Evolutionary conservation across 2,329 filamentous ascomycete species (phyloP).

Genomic region (Gaeumannomyces tritici): DNA sequence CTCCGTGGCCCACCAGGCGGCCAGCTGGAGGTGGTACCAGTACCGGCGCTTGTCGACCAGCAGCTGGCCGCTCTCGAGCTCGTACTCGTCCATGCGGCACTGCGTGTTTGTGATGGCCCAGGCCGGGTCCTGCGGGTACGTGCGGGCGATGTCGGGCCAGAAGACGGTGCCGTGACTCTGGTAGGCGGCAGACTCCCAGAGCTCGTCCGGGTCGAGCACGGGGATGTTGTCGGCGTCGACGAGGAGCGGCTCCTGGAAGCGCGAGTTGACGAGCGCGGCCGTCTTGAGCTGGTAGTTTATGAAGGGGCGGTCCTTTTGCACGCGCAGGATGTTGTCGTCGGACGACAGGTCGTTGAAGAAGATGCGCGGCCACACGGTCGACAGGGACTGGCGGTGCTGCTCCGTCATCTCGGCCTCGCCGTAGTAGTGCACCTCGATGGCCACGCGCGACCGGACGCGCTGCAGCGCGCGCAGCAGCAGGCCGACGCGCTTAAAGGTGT

Average conservation of each 20-base stretch:
- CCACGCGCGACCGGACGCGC: constrained; percentile 12
- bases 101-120: constrained; percentile 25
- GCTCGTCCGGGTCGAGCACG: constrained; percentile 5
- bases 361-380: constrained; percentile 11
- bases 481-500: constrained; percentile 12
- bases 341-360: constrained; percentile 19
- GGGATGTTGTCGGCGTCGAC: constrained; percentile 26
- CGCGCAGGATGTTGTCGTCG: constrained; percentile 19
- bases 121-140: constrained; percentile 14
- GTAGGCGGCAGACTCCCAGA: constrained; percentile 17
- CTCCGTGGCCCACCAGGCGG: constrained; percentile 20
- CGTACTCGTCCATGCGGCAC: constrained; percentile 23
- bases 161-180: constrained; percentile 21
- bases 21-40: constrained; percentile 26
- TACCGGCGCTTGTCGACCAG: constrained; percentile 23
- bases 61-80: constrained; percentile 23
- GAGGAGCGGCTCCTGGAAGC: constrained; percentile 22
- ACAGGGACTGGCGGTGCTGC: constrained; percentile 9
- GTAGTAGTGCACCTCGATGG: constrained; percentile 21
- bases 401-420: constrained; percentile 14
- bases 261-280: constrained; percentile 22
- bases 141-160: constrained; percentile 26
- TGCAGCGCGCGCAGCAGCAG: constrained; percentile 12
- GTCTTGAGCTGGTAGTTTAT: constrained; percentile 23
- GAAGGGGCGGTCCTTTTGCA: constrained; percentile 21